Evolutionary conservation across 2,329 filamentous ascomycete species (phyloP), one percentile per base, ranked within the genome.

Genomic region (Aspergillus neoniger): DNA sequence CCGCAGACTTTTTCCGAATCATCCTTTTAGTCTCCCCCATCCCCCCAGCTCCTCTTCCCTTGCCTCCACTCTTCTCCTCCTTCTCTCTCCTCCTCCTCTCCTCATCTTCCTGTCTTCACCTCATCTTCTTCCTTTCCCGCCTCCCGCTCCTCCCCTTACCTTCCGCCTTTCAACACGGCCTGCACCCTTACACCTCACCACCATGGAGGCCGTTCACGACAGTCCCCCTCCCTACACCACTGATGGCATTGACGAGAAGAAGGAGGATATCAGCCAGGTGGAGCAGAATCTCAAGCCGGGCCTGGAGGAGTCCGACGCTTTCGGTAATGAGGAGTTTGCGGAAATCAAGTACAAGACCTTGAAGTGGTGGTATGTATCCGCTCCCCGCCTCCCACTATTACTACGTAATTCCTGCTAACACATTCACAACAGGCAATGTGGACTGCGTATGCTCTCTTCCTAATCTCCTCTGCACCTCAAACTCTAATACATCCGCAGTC

Each of bases 281-380:
- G 53, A 55, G 21, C 23, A 60, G 15, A 62, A 63, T 49, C 51
- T 64, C 43, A 61, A 65, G 49, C 57, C 59, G 36, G 51, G 55
- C 17, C 28, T 59, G 21, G 55, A 58, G 21, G 58, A 58, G 19
- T 25, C 53, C 12, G 74, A 76, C 57, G 70, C 71, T 12, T 76
- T 75, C 52, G 72, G 72, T 3, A 63, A 74, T 57, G 74, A 76
- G 56, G 67, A 65, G 17, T 59, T 61, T 6, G 66, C 70, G 3
- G 76, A 78, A 47, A 76, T 82, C 57, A 76, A 83, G 59, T 83
- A 81, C 65, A 79, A 78, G 64, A 81, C 79, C 0, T 75, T 81
- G 73, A 71, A 74, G 49, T 83, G 81, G 65, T 67, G 65, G 65
- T 67, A 66, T 28, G 65, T 63, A 30, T 39, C 7, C n/a, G 21